Conservation (phyloP, 164 flowering plant genomes). For the Chloranthus sessilifolius region DNA sequence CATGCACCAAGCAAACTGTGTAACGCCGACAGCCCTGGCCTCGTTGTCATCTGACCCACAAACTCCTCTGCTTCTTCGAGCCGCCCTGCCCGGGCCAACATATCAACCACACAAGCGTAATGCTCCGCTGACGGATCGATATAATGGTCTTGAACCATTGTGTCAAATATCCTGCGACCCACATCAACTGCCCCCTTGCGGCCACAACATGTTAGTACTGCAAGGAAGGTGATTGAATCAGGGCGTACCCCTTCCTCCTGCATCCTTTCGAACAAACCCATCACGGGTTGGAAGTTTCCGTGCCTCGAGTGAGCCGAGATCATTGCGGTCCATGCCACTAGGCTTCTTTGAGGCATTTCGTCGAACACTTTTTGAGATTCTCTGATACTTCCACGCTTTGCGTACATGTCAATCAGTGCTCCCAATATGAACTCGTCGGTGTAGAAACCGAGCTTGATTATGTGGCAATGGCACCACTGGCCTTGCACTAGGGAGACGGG, state of each 20-base stretch:
- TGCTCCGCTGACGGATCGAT: conserved; percentile 71
- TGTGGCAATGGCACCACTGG: conserved; percentile 56
- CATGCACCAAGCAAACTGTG: conserved; percentile 93
- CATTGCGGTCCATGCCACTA: conserved; percentile 78
- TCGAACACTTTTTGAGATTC: conserved; percentile 56
- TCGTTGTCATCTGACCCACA: conserved; percentile 42
- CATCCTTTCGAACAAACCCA: conserved; percentile 56
- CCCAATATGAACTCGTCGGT: conserved; percentile 47
- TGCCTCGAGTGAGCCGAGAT: conserved; percentile 80
- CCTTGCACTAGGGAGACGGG: conserved; percentile 61
- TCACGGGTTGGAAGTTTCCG: conserved; percentile 61
- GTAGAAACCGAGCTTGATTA: conserved; percentile 59
- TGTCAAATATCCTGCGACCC: conserved; percentile 48
- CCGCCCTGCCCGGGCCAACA: conserved; percentile 80
- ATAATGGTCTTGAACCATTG: conserved; percentile 47
- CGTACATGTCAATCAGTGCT: conserved; percentile 93
- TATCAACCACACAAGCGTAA: conserved; percentile 80
- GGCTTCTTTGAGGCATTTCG: conserved; percentile 38
- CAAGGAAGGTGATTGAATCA: conserved; percentile 76
- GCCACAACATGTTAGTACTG: conserved; percentile 66
- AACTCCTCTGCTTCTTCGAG: conserved; percentile 80
- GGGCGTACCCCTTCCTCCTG: conserved; percentile 40
- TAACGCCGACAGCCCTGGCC: conserved; percentile 61
- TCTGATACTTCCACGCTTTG: conserved; percentile 72
- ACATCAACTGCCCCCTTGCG: conserved; percentile 68